Conservation (phyloP, 352 stramenopile genomes). For the Phytophthora fragariae region DNA sequence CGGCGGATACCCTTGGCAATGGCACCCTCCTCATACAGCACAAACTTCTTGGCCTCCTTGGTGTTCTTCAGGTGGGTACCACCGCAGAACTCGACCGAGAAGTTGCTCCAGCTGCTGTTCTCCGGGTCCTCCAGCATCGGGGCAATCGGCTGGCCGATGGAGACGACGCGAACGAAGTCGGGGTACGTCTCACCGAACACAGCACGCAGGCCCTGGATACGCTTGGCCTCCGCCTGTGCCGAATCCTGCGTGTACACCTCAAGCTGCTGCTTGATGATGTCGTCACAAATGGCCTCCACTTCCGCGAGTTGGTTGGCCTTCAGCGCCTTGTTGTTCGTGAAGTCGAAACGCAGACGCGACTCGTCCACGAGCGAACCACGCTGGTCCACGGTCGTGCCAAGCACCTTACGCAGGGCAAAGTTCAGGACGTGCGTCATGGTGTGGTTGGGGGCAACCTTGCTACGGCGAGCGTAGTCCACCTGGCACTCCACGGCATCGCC, state of each 20-base stretch:
- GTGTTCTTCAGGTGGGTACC: conserved; percentile 98
- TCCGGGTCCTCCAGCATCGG: conserved; percentile 87
- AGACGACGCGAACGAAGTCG: conserved; percentile 98
- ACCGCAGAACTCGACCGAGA: conserved; percentile 99
- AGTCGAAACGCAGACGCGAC: conserved; percentile 99
- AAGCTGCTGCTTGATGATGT: conserved; percentile 91
- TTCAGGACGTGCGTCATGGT: conserved; percentile 99
- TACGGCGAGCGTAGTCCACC: conserved; percentile 96
- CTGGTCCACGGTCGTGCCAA: conserved; percentile 96
- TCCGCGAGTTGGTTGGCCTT: conserved; percentile 90
- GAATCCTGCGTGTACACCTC: conserved; percentile 94
- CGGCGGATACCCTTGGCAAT: conserved; percentile 98
- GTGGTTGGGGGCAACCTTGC: conserved; percentile 97
- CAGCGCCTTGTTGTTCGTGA: conserved; percentile 97
- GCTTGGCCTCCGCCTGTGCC: conserved; percentile 93
- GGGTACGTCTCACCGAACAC: conserved; percentile 99
- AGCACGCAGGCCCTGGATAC: conserved; percentile 96
- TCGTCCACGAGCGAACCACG: conserved; percentile 97
- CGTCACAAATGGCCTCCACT: conserved; percentile 89
- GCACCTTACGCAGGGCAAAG: conserved; percentile 95
- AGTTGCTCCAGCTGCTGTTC: conserved; percentile 91
- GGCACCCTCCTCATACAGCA: conserved; percentile 96
- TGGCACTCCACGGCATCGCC: conserved; percentile 86
- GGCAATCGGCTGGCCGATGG: conserved; percentile 89
- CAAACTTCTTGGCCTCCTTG: conserved; percentile 96